Evolutionary conservation across 192 early-diverging fungal species (phyloP).

Genomic region (Phycomyces blakesleeanus): DNA sequence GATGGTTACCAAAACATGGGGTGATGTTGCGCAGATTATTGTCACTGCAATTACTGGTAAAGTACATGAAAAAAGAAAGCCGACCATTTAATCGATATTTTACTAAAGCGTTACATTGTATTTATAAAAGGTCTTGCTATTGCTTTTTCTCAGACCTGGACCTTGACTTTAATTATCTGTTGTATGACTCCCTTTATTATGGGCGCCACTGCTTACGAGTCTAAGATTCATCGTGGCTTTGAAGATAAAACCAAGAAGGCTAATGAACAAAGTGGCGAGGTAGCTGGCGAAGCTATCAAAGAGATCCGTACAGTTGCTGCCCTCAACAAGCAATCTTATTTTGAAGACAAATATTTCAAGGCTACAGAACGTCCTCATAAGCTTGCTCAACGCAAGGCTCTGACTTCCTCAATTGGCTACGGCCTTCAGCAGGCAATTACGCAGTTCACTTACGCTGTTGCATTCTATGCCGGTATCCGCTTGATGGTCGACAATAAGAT

Average conservation of each 20-base stretch:
- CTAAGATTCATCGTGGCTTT: conserved; percentile 53
- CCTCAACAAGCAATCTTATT: conserved; percentile 67
- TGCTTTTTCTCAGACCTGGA: conserved; percentile 76
- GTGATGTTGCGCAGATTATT: conserved; percentile 33
- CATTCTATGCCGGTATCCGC: conserved; percentile 70
- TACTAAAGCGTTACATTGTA: no score
- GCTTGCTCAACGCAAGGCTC: conserved; percentile 59
- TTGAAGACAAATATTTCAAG: conserved; percentile 59
- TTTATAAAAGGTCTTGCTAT: conserved; percentile 35
- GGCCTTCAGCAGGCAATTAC: conserved; percentile 69
- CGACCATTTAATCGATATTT: no score
- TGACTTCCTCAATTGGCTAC: conserved; percentile 66
- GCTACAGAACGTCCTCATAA: conserved; percentile 68
- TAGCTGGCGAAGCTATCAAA: conserved; percentile 79
- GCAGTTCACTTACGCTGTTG: conserved; percentile 71
- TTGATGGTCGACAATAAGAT: conserved; percentile 51
- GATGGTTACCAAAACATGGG: conserved; percentile 53
- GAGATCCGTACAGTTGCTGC: conserved; percentile 86
- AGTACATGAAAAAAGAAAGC: no score
- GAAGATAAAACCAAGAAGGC: conserved; percentile 63
- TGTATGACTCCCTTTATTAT: conserved; percentile 57
- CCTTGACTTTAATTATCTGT: conserved; percentile 75
- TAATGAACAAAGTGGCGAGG: conserved; percentile 76
- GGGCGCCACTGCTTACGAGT: conserved; percentile 49
- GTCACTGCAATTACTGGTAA: conserved; percentile 32